Percentiles rank a stretch among this genome's conserved stretches.
phyloP scores from a whole-genome alignment of 2,329 filamentous ascomycete species.

The Penicillium sp. region DNA sequence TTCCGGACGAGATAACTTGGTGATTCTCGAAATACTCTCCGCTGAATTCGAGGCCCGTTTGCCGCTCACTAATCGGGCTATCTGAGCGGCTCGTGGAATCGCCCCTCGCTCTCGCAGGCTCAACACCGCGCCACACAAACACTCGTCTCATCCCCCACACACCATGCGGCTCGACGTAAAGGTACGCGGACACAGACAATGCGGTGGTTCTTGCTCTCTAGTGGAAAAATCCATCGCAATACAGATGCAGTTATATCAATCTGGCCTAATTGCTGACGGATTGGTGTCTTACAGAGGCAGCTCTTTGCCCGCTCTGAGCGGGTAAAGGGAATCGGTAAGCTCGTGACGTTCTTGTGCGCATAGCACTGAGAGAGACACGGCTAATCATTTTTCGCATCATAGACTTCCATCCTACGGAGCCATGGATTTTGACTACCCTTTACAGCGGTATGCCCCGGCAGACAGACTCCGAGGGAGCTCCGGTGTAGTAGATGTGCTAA shows the following conservation, averaged over 20 bases:
- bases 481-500: constrained; percentile 28
- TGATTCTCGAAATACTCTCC: constrained; percentile 17
- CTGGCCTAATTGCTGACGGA: constrained; percentile 40
- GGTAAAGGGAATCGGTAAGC: constrained; percentile 97
- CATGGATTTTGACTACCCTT: constrained; percentile 77
- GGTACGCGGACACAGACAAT: constrained; percentile 43
- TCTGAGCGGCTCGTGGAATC: constrained; percentile 38
- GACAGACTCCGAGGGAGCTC: constrained; percentile 9
- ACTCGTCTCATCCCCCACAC: constrained; percentile 34
- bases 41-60: constrained; percentile 17
- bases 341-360: constrained; percentile 95
- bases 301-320: constrained; percentile 88
- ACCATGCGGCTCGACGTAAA: constrained; percentile 64
- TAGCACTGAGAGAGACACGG: constrained; percentile 22
- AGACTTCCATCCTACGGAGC: constrained; percentile 4
- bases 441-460: constrained; percentile 73
- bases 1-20: constrained; percentile 23
- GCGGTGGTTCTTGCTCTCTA: background rate
- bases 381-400: background rate
- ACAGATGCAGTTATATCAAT: background rate
- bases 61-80: constrained; percentile 31
- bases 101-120: constrained; percentile 32
- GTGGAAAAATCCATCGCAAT: background rate
- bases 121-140: constrained; percentile 40
- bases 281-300: constrained; percentile 62